Conservation (phyloP, 2,329 filamentous ascomycete species). For the Catunica adiposa region DNA sequence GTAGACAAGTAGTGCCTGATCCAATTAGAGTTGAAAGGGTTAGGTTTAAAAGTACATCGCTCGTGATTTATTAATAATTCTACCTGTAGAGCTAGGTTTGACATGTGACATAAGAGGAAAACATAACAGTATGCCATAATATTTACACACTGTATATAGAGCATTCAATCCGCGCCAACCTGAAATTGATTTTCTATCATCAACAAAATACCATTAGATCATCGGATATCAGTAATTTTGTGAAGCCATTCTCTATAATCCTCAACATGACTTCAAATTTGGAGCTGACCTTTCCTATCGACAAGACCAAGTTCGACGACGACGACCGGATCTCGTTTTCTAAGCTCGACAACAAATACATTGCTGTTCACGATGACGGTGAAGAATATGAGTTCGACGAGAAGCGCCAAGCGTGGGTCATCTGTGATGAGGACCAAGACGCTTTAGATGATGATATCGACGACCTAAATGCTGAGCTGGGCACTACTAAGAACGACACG, state of each 20-base stretch:
- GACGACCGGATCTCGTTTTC: conserved; percentile 80
- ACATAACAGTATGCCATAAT: neutral
- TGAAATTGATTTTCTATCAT: neutral
- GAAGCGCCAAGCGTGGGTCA: conserved; percentile 57
- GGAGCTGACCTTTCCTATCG: conserved; percentile 32
- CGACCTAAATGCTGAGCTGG: neutral
- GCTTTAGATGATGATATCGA: conserved; percentile 2
- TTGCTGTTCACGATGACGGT: conserved; percentile 71
- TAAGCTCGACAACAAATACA: conserved; percentile 64
- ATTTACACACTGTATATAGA: neutral
- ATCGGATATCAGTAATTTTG: neutral
- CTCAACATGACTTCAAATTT: conserved; percentile 5
- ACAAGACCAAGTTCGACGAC: conserved; percentile 51
- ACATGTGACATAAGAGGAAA: neutral
- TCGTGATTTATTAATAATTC: too few species aligned
- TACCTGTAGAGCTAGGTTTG: neutral
- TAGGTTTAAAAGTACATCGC: too few species aligned
- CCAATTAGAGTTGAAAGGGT: too few species aligned
- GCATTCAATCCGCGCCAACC: neutral
- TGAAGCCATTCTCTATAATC: too few species aligned
- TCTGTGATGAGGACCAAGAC: conserved; percentile 29
- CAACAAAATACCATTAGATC: neutral
- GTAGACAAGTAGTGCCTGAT: too few species aligned
- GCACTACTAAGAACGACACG: neutral
- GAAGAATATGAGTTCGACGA: conserved; percentile 72